These are phyloP conservation scores for Triangularia verruculosa DNA, from an alignment of 2,329 filamentous ascomycete genomes.

Conservation along the genomic window DNA sequence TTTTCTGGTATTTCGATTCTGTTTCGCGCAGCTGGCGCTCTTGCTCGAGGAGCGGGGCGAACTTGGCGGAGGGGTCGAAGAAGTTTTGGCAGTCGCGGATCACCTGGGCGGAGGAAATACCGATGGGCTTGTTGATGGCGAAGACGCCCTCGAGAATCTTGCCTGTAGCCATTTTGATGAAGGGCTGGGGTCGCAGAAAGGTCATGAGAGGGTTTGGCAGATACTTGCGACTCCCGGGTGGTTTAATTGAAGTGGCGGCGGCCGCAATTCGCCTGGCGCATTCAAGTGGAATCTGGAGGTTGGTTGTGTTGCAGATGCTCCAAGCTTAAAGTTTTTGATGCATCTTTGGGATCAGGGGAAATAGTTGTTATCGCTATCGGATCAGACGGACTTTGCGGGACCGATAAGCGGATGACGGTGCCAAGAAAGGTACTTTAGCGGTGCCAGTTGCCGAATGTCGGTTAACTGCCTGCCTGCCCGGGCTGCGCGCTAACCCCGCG, in stretches of 20 bases:
- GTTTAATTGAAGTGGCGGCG: not conserved
- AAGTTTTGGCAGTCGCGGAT: conserved; percentile 81
- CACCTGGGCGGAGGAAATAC: conserved; percentile 83
- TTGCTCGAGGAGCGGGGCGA: conserved; percentile 70
- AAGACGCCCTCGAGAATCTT: conserved; percentile 56
- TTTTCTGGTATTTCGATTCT: conserved; percentile 58
- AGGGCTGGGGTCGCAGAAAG: not conserved
- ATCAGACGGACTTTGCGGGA: not conserved
- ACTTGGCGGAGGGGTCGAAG: conserved; percentile 78
- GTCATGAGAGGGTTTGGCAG: not conserved
- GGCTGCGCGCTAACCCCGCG: too few species aligned
- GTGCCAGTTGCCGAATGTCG: not conserved
- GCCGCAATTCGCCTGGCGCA: not conserved
- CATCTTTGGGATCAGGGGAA: not conserved
- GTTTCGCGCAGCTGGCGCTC: conserved; percentile 55
- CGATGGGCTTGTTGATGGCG: conserved; percentile 86
- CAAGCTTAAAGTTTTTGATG: conserved; percentile 3
- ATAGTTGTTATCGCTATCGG: not conserved
- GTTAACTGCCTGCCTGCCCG: not conserved
- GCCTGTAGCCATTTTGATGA: conserved; percentile 51
- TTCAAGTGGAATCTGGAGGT: not conserved
- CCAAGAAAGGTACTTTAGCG: not conserved
- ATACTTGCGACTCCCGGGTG: not conserved
- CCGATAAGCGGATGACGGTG: not conserved
- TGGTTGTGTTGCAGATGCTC: not conserved